Conservation (phyloP, 257 asterid genomes). For the Forsythia suspensa region DNA sequence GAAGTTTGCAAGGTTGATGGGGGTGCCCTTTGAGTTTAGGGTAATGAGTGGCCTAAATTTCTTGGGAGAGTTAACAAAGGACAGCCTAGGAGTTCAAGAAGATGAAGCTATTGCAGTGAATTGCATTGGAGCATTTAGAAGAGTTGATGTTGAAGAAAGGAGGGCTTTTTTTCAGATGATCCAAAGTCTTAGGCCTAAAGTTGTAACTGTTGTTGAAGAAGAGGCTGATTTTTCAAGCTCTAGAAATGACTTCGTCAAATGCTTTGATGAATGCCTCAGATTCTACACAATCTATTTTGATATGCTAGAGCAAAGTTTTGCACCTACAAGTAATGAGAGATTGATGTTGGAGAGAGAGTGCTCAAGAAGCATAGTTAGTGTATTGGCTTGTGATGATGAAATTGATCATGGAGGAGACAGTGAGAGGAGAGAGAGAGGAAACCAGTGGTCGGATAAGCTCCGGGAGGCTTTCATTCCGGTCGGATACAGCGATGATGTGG, state of each 20-base stretch:
- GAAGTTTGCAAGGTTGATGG: constrained; percentile 89
- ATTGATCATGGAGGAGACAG: constrained; percentile 26
- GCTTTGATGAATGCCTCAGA: constrained; percentile 81
- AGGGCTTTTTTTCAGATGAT: constrained; percentile 35
- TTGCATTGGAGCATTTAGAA: constrained; percentile 58
- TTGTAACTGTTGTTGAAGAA: constrained; percentile 77
- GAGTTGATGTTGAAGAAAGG: constrained; percentile 39
- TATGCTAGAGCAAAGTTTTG: constrained; percentile 74
- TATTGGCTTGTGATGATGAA: constrained; percentile 67
- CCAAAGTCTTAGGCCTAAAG: constrained; percentile 48
- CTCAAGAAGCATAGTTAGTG: constrained; percentile 68
- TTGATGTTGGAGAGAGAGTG: constrained; percentile 82
- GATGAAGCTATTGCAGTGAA: constrained; percentile 77
- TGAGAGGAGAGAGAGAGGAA: constrained; percentile 72
- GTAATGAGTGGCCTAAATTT: constrained; percentile 42
- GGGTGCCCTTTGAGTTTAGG: constrained; percentile 84
- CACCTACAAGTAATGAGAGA: constrained; percentile 70
- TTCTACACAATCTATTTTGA: constrained; percentile 70
- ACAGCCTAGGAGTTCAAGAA: constrained; percentile 44
- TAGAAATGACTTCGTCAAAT: constrained; percentile 42
- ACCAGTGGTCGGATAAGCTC: constrained; percentile 70
- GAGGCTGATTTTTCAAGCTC: constrained; percentile 69
- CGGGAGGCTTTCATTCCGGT: constrained; percentile 31
- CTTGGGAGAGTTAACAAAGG: constrained; percentile 54
- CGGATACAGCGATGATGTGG: constrained; percentile 65